Evolutionary conservation across 257 asterid species (phyloP).

Genomic region (Gardenia jasminoides): DNA sequence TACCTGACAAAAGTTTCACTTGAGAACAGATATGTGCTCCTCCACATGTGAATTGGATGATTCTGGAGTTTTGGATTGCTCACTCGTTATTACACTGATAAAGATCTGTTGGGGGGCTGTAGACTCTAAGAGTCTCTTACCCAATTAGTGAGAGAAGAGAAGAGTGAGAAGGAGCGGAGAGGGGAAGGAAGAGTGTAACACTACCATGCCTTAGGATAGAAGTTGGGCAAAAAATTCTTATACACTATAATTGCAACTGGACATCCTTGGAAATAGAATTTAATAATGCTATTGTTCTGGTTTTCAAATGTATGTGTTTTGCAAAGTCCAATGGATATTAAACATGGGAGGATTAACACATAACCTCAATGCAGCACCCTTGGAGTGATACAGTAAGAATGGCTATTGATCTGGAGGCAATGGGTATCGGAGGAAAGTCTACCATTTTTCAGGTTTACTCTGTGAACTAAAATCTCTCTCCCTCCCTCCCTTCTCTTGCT

Average conservation of each 20-base stretch:
- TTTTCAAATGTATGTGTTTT: background rate
- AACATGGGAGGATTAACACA: slow-evolving; percentile 14
- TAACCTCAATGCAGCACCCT: slow-evolving; percentile 68
- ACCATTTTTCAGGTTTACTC: slow-evolving; percentile 83
- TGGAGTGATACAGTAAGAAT: slow-evolving; percentile 81
- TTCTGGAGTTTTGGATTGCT: too few relatives aligned
- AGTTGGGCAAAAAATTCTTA: background rate
- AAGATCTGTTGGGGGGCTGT: background rate
- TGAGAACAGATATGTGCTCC: too few relatives aligned
- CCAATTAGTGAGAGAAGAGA: too few relatives aligned
- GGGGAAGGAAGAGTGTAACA: too few relatives aligned
- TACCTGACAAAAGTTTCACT: too few relatives aligned
- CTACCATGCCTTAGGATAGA: background rate
- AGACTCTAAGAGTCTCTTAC: background rate
- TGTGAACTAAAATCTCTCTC: background rate
- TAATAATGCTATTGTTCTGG: background rate
- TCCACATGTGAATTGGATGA: too few relatives aligned
- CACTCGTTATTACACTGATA: too few relatives aligned
- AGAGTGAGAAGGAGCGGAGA: too few relatives aligned
- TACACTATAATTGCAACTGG: background rate
- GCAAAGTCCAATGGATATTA: slow-evolving; percentile 14
- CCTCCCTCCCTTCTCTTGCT: background rate
- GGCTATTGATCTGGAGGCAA: slow-evolving; percentile 97
- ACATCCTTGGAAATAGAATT: background rate
- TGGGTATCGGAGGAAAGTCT: slow-evolving; percentile 96